These are phyloP conservation scores for Boletus vermiculosoides DNA, from an alignment of 768 basidiomycete genomes.

Conservation along the genomic window DNA sequence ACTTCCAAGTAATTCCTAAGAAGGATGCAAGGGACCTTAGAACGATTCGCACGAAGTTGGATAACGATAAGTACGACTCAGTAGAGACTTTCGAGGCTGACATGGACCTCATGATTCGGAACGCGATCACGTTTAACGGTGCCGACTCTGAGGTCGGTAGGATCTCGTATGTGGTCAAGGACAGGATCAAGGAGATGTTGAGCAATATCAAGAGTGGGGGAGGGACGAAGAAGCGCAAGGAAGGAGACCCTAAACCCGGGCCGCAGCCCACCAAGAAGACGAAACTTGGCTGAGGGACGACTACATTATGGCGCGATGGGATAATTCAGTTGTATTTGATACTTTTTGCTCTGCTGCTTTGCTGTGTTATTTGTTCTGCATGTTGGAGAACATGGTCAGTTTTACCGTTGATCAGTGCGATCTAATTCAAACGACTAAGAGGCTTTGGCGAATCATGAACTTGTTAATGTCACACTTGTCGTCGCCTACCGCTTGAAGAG, in stretches of 20 bases:
- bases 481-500: not conserved
- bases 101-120: constrained; percentile 81
- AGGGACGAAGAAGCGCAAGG: constrained; percentile 70
- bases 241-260: constrained; percentile 55
- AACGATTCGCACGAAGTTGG: constrained; percentile 79
- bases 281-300: constrained; percentile 49
- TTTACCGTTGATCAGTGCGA: not conserved
- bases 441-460: not conserved
- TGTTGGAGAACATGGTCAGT: not conserved
- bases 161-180: constrained; percentile 49
- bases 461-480: not conserved
- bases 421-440: not conserved
- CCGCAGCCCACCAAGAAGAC: constrained; percentile 68
- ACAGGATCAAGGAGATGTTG: constrained; percentile 55
- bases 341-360: constrained; percentile 29
- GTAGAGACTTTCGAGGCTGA: constrained; percentile 82
- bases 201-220: constrained; percentile 42
- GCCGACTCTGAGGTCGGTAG: constrained; percentile 74
- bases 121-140: constrained; percentile 89
- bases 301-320: constrained; percentile 22
- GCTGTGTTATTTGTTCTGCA: constrained; percentile 30
- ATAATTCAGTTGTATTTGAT: constrained; percentile 33
- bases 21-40: constrained; percentile 86
- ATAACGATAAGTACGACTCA: constrained; percentile 78
- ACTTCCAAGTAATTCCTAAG: constrained; percentile 80